phyloP scores from a whole-genome alignment of 305 asterid species.

The Solanum hybrid region DNA sequence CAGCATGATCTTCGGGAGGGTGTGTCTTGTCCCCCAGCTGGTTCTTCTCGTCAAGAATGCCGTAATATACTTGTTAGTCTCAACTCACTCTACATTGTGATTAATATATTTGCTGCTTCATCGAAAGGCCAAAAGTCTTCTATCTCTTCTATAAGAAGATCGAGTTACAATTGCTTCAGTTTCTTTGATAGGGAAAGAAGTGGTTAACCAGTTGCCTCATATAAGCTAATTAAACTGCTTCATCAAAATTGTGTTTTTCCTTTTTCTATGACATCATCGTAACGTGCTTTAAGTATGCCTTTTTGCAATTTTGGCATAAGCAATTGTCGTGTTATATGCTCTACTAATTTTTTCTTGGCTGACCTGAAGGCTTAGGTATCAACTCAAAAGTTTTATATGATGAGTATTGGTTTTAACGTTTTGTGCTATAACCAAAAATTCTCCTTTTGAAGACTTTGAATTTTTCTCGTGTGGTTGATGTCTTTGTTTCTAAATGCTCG shows the following conservation, averaged over 20 bases:
- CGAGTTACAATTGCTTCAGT: not conserved
- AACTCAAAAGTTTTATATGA: not conserved
- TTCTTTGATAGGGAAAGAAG: not conserved
- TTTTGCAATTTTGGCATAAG: not conserved
- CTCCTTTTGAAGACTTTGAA: not conserved
- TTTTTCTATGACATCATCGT: not conserved
- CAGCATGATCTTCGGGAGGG: slow-evolving; percentile 98
- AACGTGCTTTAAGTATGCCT: not conserved
- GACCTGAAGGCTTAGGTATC: not conserved
- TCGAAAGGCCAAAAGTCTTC: not conserved
- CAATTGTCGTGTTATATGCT: not conserved
- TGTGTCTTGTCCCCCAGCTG: slow-evolving; percentile 91
- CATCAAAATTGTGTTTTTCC: not conserved
- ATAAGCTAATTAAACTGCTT: not conserved
- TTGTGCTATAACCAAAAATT: not conserved
- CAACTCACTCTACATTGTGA: not conserved
- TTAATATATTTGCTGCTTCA: not conserved
- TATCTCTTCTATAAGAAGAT: not conserved
- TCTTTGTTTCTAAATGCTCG: not conserved
- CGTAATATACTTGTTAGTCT: slow-evolving; percentile 87
- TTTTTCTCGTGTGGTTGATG: not conserved
- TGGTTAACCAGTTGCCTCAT: not conserved
- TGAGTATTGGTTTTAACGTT: not conserved
- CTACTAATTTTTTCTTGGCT: not conserved
- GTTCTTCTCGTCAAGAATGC: slow-evolving; percentile 89